Conservation (phyloP, 164 flowering plant species). For the Houttuynia cordata region DNA sequence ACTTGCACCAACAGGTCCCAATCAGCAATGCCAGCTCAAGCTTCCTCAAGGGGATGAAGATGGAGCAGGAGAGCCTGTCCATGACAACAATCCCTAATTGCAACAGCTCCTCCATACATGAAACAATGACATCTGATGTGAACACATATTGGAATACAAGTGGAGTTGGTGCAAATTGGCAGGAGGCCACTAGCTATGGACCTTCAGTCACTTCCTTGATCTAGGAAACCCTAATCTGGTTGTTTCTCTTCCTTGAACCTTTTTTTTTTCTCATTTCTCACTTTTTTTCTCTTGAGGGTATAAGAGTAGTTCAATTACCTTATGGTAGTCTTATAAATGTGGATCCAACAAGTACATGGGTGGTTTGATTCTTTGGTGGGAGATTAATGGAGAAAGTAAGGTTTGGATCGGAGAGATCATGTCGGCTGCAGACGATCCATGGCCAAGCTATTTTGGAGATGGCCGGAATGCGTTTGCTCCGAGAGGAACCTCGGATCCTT, state of each 20-base stretch:
- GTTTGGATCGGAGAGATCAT: slow-evolving; percentile 76
- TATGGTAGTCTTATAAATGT: neutral
- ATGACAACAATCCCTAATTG: slow-evolving; percentile 7
- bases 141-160: slow-evolving; percentile 29
- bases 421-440: slow-evolving; percentile 44
- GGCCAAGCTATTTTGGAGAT: slow-evolving; percentile 31
- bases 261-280: slow-evolving; percentile 6
- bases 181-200: slow-evolving; percentile 17
- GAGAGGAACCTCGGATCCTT: slow-evolving; percentile 80
- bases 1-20: slow-evolving; percentile 12
- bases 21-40: slow-evolving; percentile 3
- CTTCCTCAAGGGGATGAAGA: slow-evolving; percentile 26
- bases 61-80: slow-evolving; percentile 22
- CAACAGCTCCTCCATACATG: slow-evolving; percentile 27
- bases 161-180: slow-evolving; percentile 12
- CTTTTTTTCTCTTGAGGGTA: neutral
- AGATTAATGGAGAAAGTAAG: slow-evolving; percentile 7
- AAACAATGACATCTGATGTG: slow-evolving; percentile 27
- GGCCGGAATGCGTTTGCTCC: slow-evolving; percentile 38
- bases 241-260: slow-evolving; percentile 1
- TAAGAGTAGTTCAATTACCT: neutral
- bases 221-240: slow-evolving; percentile 7
- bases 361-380: neutral
- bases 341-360: neutral
- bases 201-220: slow-evolving; percentile 23